These are phyloP conservation scores for Anthracocystis setariae DNA, from an alignment of 1,284 basidiomycete species.

Conservation along the genomic window DNA sequence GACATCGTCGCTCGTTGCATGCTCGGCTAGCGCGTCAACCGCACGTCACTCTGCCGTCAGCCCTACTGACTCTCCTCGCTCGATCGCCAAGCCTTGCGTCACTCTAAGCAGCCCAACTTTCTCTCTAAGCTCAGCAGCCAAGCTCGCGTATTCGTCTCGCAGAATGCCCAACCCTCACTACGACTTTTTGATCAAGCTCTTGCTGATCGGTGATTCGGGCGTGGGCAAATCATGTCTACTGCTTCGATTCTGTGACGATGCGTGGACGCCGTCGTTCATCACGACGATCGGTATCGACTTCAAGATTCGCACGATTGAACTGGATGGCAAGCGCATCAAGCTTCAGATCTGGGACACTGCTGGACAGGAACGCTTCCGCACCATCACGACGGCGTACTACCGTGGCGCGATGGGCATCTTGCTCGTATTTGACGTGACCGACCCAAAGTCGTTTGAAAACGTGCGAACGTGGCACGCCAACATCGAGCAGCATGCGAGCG, in stretches of 20 bases:
- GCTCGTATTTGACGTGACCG: slow-evolving; percentile 97
- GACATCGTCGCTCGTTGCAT: slow-evolving; percentile 13
- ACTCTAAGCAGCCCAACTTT: not conserved
- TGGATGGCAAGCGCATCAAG: slow-evolving; percentile 95
- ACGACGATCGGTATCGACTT: slow-evolving; percentile 85
- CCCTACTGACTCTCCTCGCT: not conserved
- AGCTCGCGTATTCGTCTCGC: slow-evolving; percentile 7
- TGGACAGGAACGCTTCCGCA: slow-evolving; percentile 98
- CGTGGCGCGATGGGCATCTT: slow-evolving; percentile 99
- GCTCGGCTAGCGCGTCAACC: not conserved
- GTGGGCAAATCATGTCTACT: slow-evolving; percentile 98
- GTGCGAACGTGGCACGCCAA: slow-evolving; percentile 99
- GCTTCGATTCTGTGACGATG: slow-evolving; percentile 98
- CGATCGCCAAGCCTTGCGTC: no score
- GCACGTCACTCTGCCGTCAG: not conserved
- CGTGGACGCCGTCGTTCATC: slow-evolving; percentile 99
- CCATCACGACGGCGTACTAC: slow-evolving; percentile 99
- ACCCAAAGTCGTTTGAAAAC: slow-evolving; percentile 97
- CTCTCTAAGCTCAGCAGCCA: slow-evolving; percentile 2
- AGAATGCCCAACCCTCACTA: slow-evolving; percentile 66
- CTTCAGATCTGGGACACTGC: slow-evolving; percentile 99
- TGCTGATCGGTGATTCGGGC: slow-evolving; percentile 65
- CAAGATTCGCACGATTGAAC: slow-evolving; percentile 89
- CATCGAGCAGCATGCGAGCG: slow-evolving; percentile 98
- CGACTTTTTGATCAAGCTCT: slow-evolving; percentile 64